Evolutionary conservation across 768 basidiomycete genomes (phyloP).

Genomic region (Naganishia antarctica): DNA sequence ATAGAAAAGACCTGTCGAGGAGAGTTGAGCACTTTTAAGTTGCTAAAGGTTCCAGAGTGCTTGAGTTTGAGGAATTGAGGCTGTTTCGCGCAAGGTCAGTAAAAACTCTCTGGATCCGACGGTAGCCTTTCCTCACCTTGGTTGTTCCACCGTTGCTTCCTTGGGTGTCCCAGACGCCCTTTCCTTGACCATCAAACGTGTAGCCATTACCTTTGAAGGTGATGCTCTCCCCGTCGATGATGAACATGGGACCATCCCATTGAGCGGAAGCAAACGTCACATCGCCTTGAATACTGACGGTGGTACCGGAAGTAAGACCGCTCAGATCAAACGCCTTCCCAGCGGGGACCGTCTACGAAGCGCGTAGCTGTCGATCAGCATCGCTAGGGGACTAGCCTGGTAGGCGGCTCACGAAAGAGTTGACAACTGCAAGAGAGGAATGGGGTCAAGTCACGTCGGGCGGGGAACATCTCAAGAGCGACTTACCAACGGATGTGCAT

Average conservation of each 20-base stretch:
- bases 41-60: slow-evolving; percentile 52
- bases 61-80: slow-evolving; percentile 33
- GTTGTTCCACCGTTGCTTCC: slow-evolving; percentile 6
- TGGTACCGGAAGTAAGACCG: slow-evolving; percentile 54
- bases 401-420: slow-evolving; percentile 2
- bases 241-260: slow-evolving; percentile 29
- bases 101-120: slow-evolving; percentile 40
- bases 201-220: slow-evolving; percentile 52
- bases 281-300: slow-evolving; percentile 62
- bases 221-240: slow-evolving; percentile 21
- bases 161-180: slow-evolving; percentile 32
- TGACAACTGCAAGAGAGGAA: not conserved
- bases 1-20: slow-evolving; percentile 50
- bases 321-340: slow-evolving; percentile 56
- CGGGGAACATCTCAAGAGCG: slow-evolving; percentile 55
- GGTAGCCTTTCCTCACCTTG: not conserved
- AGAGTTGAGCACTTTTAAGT: slow-evolving; percentile 51
- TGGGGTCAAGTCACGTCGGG: not conserved
- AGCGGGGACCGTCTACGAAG: slow-evolving; percentile 47
- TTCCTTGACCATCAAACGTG: slow-evolving; percentile 53
- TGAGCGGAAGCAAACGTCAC: slow-evolving; percentile 58
- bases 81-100: not conserved
- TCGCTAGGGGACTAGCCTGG: not conserved
- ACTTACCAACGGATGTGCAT: slow-evolving; percentile 59
- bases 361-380: not conserved